These are phyloP conservation scores for Nothophaeocryptopus gaeumannii DNA, from an alignment of 2,329 filamentous ascomycete species.

Conservation along the genomic window DNA sequence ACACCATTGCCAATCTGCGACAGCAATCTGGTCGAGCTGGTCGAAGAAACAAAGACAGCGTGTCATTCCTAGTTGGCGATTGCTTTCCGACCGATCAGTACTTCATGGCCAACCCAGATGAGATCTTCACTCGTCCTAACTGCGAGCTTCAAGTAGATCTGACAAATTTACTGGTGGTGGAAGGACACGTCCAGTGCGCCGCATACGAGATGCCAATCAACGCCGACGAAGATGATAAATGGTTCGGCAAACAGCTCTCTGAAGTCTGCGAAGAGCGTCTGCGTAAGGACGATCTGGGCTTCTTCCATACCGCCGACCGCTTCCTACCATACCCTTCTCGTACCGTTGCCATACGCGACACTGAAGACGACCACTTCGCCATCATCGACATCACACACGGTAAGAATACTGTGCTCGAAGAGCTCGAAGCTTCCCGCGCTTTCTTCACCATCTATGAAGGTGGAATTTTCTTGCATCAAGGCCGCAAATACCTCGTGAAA, in stretches of 20 bases:
- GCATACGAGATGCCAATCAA: conserved; percentile 91
- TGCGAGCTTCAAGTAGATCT: conserved; percentile 86
- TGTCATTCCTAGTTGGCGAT: conserved; percentile 86
- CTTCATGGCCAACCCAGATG: conserved; percentile 94
- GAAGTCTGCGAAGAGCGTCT: conserved; percentile 73
- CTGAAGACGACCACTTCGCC: conserved; percentile 87
- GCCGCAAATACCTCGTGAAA: conserved; percentile 85
- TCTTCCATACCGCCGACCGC: conserved; percentile 84
- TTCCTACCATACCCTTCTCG: conserved; percentile 83
- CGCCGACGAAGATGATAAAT: conserved; percentile 69
- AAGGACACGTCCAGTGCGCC: conserved; percentile 93
- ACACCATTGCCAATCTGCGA: conserved; percentile 88
- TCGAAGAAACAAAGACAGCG: conserved; percentile 84
- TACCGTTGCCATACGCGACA: conserved; percentile 84
- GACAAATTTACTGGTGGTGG: conserved; percentile 83
- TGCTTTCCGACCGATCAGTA: conserved; percentile 88
- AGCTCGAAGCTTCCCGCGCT: conserved; percentile 92
- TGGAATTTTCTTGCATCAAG: conserved; percentile 94
- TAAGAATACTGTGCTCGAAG: conserved; percentile 82
- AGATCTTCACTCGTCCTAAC: conserved; percentile 89
- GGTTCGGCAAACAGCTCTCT: conserved; percentile 73
- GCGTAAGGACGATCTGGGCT: conserved; percentile 70
- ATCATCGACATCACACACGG: conserved; percentile 84
- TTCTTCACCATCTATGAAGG: conserved; percentile 96
- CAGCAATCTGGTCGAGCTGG: conserved; percentile 94